phyloP scores from a whole-genome alignment of 1,139 yeast genomes.

The Diutina mesorugosa region DNA sequence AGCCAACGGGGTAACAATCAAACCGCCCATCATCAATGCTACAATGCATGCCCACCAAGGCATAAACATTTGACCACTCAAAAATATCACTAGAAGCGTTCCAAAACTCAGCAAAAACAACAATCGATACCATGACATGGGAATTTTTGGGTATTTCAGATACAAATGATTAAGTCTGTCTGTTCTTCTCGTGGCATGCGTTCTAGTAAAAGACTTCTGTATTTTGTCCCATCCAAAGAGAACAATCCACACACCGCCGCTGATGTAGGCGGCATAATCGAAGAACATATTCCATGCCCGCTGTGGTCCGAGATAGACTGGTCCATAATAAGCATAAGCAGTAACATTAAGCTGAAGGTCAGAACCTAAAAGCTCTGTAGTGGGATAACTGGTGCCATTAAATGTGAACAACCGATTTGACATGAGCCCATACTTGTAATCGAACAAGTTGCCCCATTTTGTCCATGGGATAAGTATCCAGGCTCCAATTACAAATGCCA shows the following conservation, averaged over 20 bases:
- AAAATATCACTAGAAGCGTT: slow-evolving; percentile 19
- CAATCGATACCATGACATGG: slow-evolving; percentile 24
- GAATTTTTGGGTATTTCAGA: slow-evolving; percentile 25
- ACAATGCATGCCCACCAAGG: slow-evolving; percentile 36
- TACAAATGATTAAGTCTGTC: slow-evolving; percentile 30
- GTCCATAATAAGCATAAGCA: slow-evolving; percentile 25
- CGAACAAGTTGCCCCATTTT: slow-evolving; percentile 14
- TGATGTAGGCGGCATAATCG: slow-evolving; percentile 37
- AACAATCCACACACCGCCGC: slow-evolving; percentile 34
- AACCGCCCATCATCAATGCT: slow-evolving; percentile 27
- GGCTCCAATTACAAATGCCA: slow-evolving; percentile 26
- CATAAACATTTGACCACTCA: slow-evolving; percentile 29
- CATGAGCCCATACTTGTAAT: slow-evolving; percentile 8
- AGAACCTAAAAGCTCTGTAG: slow-evolving; percentile 17
- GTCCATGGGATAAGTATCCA: slow-evolving; percentile 30
- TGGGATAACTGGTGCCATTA: slow-evolving; percentile 24
- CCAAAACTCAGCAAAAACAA: slow-evolving; percentile 22
- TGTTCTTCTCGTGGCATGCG: slow-evolving; percentile 5
- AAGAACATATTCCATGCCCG: slow-evolving; percentile 38
- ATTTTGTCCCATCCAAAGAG: slow-evolving; percentile 20
- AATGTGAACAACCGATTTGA: slow-evolving; percentile 21
- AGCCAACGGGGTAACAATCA: slow-evolving; percentile 35
- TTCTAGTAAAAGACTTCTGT: slow-evolving; percentile 3
- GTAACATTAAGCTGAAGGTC: slow-evolving; percentile 22
- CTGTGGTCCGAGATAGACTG: slow-evolving; percentile 29